phyloP scores from a whole-genome alignment of 768 basidiomycete genomes.

The Hypholoma fasciculare region DNA sequence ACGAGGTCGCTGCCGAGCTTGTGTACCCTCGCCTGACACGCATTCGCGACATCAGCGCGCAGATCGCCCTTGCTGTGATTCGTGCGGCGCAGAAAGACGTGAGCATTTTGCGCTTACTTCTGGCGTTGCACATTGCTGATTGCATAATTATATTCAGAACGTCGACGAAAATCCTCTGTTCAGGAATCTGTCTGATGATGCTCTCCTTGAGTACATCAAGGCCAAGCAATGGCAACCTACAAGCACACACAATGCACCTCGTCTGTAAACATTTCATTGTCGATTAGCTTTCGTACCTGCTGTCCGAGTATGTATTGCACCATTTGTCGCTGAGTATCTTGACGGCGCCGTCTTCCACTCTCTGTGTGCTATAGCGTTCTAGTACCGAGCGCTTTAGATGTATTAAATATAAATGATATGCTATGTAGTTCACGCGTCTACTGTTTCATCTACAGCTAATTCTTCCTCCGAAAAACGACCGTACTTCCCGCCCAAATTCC shows the following conservation, averaged over 20 bases:
- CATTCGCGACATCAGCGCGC: slow-evolving; percentile 65
- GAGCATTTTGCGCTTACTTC: slow-evolving; percentile 15
- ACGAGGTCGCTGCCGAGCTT: slow-evolving; percentile 54
- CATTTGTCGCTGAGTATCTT: too few relatives aligned
- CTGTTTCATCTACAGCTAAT: slow-evolving; percentile 28
- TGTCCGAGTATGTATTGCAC: not conserved
- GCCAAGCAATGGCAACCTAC: slow-evolving; percentile 59
- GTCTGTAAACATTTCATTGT: slow-evolving; percentile 21
- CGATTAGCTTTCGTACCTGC: not conserved
- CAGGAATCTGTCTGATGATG: slow-evolving; percentile 46
- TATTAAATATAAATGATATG: too few relatives aligned
- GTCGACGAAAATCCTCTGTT: slow-evolving; percentile 48
- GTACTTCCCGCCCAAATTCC: slow-evolving; percentile 39
- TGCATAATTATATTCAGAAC: slow-evolving; percentile 26
- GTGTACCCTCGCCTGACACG: slow-evolving; percentile 71
- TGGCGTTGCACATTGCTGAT: not conserved
- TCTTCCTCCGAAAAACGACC: slow-evolving; percentile 14
- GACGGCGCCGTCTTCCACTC: too few relatives aligned
- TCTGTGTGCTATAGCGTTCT: not conserved
- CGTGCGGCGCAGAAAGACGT: slow-evolving; percentile 66
- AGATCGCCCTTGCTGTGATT: slow-evolving; percentile 63
- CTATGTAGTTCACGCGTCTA: slow-evolving; percentile 35
- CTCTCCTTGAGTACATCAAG: slow-evolving; percentile 48
- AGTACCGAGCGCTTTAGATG: too few relatives aligned
- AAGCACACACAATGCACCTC: slow-evolving; percentile 26